Evolutionary conservation across 805 yeast species (phyloP).

Genomic region (Saturnispora halmiae): DNA sequence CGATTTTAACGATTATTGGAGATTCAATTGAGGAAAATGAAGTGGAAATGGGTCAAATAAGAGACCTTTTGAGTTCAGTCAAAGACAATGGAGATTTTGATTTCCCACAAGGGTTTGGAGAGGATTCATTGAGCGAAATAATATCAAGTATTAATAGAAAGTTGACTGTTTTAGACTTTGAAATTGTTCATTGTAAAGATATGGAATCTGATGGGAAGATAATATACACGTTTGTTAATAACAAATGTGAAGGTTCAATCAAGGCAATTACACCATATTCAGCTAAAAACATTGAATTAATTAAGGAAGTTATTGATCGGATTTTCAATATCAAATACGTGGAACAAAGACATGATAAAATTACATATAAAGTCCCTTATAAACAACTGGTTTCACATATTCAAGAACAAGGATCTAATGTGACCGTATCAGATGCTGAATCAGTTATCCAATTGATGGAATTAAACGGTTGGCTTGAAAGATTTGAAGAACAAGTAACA

Average conservation of each 20-base stretch:
- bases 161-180: conserved; percentile 33
- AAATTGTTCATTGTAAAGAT: conserved; percentile 27
- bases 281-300: conserved; percentile 34
- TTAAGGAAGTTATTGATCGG: conserved; percentile 37
- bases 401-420: conserved; percentile 3
- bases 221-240: conserved; percentile 34
- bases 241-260: conserved; percentile 32
- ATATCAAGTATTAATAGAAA: conserved; percentile 22
- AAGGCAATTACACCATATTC: conserved; percentile 29
- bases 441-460: conserved; percentile 32
- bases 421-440: conserved; percentile 27
- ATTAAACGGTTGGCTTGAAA: conserved; percentile 47
- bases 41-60: background rate
- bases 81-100: conserved; percentile 5
- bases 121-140: conserved; percentile 9
- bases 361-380: conserved; percentile 10
- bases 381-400: conserved; percentile 11
- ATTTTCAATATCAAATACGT: conserved; percentile 24
- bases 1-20: background rate
- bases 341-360: background rate
- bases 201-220: conserved; percentile 26
- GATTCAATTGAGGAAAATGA: background rate
- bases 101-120: conserved; percentile 3
- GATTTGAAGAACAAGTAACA: conserved; percentile 27
- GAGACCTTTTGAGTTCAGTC: background rate